phyloP scores from a whole-genome alignment of 1,284 basidiomycete genomes.

The Ganoderma meredithae region DNA sequence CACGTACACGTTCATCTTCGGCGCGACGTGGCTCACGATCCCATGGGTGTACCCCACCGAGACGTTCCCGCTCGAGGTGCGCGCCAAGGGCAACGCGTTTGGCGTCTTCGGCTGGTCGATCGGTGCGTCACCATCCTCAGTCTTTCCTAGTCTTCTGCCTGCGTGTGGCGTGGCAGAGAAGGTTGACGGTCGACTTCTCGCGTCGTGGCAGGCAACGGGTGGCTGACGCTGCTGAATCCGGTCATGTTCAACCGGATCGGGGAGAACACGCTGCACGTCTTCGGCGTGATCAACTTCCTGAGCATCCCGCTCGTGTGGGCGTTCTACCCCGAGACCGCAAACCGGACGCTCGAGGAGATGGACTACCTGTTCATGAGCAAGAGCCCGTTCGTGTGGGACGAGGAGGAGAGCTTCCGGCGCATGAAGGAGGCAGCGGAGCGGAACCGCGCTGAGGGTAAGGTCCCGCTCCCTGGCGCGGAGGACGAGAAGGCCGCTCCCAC shows the following conservation, averaged over 20 bases:
- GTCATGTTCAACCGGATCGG: constrained; percentile 46
- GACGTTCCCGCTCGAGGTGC: constrained; percentile 70
- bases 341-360: constrained; percentile 60
- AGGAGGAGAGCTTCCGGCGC: constrained; percentile 46
- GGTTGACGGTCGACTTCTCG: background rate
- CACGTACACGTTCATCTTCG: constrained; percentile 55
- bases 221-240: constrained; percentile 46
- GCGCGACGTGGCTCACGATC: constrained; percentile 66
- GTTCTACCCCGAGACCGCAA: constrained; percentile 60
- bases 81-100: constrained; percentile 63
- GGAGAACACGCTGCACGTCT: constrained; percentile 53
- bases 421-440: constrained; percentile 40
- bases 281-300: constrained; percentile 55
- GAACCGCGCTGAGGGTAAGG: constrained; percentile 24
- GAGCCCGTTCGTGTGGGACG: constrained; percentile 55
- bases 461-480: constrained; percentile 14
- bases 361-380: constrained; percentile 55
- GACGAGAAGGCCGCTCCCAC: constrained; percentile 1
- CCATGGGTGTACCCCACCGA: constrained; percentile 54
- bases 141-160: constrained; percentile 15
- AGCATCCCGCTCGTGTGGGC: constrained; percentile 57
- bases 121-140: constrained; percentile 47
- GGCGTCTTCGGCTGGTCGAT: constrained; percentile 61
- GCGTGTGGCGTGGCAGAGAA: background rate
- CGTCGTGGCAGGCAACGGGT: constrained; percentile 37